Base-by-base conservation (phyloP, 2,329 filamentous ascomycete genomes). In the Nemania sp. region DNA sequence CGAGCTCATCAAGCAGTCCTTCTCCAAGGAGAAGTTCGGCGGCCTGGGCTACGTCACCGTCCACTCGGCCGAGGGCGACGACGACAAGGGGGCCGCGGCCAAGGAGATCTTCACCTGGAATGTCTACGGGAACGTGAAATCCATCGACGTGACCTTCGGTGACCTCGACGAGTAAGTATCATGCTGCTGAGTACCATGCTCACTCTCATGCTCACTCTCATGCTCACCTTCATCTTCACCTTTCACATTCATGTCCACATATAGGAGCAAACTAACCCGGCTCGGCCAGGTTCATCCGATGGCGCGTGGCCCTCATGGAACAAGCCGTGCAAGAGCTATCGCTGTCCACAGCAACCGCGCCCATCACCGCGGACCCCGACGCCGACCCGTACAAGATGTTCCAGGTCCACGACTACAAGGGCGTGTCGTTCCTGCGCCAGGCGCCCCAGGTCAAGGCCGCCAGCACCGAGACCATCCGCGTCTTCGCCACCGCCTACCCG, bases 361-460 rank as follows among this genome's bases (percentile, higher is more conserved):
- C 86, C 43, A 91, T 93, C 70, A 87, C 89, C 2, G 88, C 91
- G 58, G 88, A 87, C 63, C 79, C 85, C 67, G 94, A 87, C 64
- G 80, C 85, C 67, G 94, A 97, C 72, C 91, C 90, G 1, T 96
- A 97, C 79, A 91, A 94, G 77, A 92, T 96, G 80, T 84, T 91
- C 70, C 93, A 97, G 77, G 87, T 97, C 29, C 94, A 98, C 78
- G 94, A 98, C 80, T 97, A 97, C 81, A 86, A 90, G 69, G 88
- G 87, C 64, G 88, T 96, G 73, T 91, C 88, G 71, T 97, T 97
- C 82, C 82, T 97, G 68, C 88, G 91, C 62, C 88, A 91, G 80
- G 89, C 94, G 58, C 84, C 90, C 0, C 81, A 83, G 59, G 87
- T 95, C 76, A 92, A 90, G 75, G 82, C 87, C 3, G 90, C 91